A percentile compares a stretch with the other conserved stretches of the same genome.
These are phyloP conservation scores for Alternaria infectoria DNA, from an alignment of 2,329 filamentous ascomycete species.

Conservation along the genomic window DNA sequence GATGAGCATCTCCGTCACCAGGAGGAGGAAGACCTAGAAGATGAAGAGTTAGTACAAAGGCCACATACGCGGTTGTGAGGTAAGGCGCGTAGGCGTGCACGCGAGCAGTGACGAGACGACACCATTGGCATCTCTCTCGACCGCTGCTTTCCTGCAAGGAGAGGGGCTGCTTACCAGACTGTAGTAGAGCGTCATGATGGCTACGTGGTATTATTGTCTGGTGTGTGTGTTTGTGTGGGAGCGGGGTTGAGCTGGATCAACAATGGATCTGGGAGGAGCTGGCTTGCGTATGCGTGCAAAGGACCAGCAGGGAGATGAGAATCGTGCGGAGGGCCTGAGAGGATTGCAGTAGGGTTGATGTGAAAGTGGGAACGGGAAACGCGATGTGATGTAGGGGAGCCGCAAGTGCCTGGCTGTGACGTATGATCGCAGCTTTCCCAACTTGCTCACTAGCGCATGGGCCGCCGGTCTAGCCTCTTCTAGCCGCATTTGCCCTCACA, in stretches of 20 bases:
- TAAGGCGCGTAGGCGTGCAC: conserved; percentile 1
- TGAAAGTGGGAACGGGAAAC: conserved; percentile 22
- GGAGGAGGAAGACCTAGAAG: conserved; percentile 77
- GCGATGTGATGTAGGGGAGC: conserved; percentile 27
- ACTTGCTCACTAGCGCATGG: conserved; percentile 18
- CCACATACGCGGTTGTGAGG: conserved; percentile 8
- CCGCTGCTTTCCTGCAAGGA: neutral
- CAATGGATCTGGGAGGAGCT: conserved; percentile 1
- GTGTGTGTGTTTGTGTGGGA: conserved; percentile 22
- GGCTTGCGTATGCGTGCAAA: neutral
- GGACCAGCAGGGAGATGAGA: neutral
- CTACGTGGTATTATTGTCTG: conserved; percentile 39
- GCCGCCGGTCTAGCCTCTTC: conserved; percentile 22
- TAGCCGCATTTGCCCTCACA: conserved; percentile 23
- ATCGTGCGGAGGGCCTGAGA: conserved; percentile 3
- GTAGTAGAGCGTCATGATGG: conserved; percentile 73
- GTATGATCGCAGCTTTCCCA: conserved; percentile 35
- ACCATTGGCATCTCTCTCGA: neutral
- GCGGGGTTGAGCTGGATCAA: conserved; percentile 25
- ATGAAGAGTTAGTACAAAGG: conserved; percentile 36
- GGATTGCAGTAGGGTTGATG: conserved; percentile 19
- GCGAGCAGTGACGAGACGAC: conserved; percentile 6
- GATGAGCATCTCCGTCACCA: conserved; percentile 82
- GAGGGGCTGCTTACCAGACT: conserved; percentile 61
- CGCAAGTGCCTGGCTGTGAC: conserved; percentile 38